Base-by-base conservation (phyloP, 805 yeast genomes). In the Wickerhamomyces sydowiorum region DNA sequence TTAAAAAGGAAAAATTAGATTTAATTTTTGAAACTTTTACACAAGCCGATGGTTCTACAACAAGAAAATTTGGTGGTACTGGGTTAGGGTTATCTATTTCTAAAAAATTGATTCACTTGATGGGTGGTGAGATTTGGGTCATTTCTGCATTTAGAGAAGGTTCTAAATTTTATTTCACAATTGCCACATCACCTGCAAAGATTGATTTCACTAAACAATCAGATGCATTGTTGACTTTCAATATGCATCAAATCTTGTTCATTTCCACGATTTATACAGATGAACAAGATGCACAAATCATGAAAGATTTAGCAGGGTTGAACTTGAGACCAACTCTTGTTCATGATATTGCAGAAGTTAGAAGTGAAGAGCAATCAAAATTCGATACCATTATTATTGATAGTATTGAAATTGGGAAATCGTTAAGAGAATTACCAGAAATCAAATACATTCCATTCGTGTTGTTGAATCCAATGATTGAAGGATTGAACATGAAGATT, bases 101-200 rank as follows among this genome's bases (percentile, higher is more conserved):
- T 9, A 86, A 86, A 61, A 88, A 86, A 54, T 72, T 87, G 52
- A 87, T 88, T 56, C 90, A 86, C 55, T 72, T 87, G 49, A 87
- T 88, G 96, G 96, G 96, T 34, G 96, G 96, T 59, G 91, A 84
- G 49, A 86, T 87, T 48, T 86, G 96, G 96, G 96, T 88, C 22
- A 77, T 85, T 19, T 85, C 95, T 0, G 74, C 73, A 45, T 85
- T 80, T 56, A 93, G 91, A 21, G 70, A 75, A 53, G 96, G 96
- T 2, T 85, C 95, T 2, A 81, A 84, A 54, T 87, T 87, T 60
- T 83, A 78, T 62, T 87, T 87, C 63, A 85, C 95, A 0, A 77
- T 87, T 18, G 73, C 82, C 37, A 88, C 86, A n/a, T 71, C 86
- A 6, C 87, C 86, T 8, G 86, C 91, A 1, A 67, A 67, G 44